Evolutionary conservation across 1,284 basidiomycete species (phyloP).

Genomic region (Ustilago trichophora): DNA sequence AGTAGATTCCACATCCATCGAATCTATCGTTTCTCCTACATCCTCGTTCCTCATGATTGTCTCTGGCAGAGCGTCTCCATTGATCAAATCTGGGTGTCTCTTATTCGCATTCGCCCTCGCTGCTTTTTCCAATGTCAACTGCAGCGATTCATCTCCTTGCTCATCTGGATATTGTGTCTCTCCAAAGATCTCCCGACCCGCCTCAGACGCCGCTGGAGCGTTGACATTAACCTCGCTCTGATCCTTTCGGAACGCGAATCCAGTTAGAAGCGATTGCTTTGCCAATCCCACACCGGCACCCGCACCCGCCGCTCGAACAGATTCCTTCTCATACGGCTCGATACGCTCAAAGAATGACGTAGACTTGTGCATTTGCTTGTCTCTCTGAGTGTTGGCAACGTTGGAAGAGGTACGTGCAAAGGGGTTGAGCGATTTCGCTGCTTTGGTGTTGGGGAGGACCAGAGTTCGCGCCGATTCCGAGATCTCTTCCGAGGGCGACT

Average conservation of each 20-base stretch:
- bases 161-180: slow-evolving; percentile 32
- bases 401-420: slow-evolving; percentile 73
- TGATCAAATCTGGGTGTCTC: slow-evolving; percentile 8
- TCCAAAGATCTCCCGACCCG: slow-evolving; percentile 35
- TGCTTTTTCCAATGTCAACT: slow-evolving; percentile 25
- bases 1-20: no score
- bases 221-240: slow-evolving; percentile 62
- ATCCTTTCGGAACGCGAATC: slow-evolving; percentile 69
- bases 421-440: slow-evolving; percentile 69
- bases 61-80: slow-evolving; percentile 33
- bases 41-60: slow-evolving; percentile 5
- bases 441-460: slow-evolving; percentile 13
- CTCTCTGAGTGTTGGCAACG: slow-evolving; percentile 72
- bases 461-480: slow-evolving; percentile 7
- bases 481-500: slow-evolving; percentile 15
- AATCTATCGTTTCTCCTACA: slow-evolving; percentile 15
- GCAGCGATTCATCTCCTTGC: slow-evolving; percentile 20
- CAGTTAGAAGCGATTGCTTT: slow-evolving; percentile 77
- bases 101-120: slow-evolving; percentile 8
- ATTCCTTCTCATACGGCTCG: slow-evolving; percentile 66
- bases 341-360: slow-evolving; percentile 96
- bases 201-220: slow-evolving; percentile 30
- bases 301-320: slow-evolving; percentile 51
- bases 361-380: slow-evolving; percentile 73
- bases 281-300: slow-evolving; percentile 24